Evolutionary conservation across 169 alveolate species (phyloP).

Genomic region (Eimeria mitis): DNA sequence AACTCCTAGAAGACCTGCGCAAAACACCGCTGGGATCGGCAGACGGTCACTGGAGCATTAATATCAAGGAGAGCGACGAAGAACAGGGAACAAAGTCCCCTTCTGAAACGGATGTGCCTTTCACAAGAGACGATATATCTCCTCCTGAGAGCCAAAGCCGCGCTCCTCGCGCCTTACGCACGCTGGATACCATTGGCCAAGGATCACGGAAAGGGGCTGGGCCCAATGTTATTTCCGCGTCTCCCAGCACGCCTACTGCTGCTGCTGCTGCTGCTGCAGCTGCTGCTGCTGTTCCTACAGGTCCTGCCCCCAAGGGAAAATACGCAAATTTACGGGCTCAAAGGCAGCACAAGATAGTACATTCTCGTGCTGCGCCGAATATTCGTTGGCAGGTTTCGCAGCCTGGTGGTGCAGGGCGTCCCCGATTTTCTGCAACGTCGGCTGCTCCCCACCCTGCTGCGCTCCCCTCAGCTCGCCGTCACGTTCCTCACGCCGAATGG

Average conservation of each 20-base stretch:
- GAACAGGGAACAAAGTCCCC: not conserved
- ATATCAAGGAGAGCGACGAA: not conserved
- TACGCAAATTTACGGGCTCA: not conserved
- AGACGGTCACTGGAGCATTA: not conserved
- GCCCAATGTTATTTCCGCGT: too few relatives aligned
- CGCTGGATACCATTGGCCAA: not conserved
- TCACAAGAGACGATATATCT: not conserved
- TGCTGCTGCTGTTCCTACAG: too few relatives aligned
- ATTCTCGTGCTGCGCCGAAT: not conserved
- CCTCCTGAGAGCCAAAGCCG: not conserved
- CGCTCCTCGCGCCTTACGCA: not conserved
- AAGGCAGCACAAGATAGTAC: not conserved
- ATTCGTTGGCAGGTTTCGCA: not conserved
- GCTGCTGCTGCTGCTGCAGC: not conserved
- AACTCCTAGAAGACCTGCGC: not conserved
- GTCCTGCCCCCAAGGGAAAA: not conserved
- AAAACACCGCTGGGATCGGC: not conserved
- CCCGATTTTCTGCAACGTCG: not conserved
- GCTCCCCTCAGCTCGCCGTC: not conserved
- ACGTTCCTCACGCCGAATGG: not conserved
- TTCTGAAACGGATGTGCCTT: not conserved
- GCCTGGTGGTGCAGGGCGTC: not conserved
- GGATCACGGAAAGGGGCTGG: not conserved
- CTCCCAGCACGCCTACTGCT: not conserved
- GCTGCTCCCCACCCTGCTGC: not conserved